Evolutionary conservation across 805 yeast species (phyloP), one percentile per base, ranked within the genome.

Genomic region (Ogataea sp.): DNA sequence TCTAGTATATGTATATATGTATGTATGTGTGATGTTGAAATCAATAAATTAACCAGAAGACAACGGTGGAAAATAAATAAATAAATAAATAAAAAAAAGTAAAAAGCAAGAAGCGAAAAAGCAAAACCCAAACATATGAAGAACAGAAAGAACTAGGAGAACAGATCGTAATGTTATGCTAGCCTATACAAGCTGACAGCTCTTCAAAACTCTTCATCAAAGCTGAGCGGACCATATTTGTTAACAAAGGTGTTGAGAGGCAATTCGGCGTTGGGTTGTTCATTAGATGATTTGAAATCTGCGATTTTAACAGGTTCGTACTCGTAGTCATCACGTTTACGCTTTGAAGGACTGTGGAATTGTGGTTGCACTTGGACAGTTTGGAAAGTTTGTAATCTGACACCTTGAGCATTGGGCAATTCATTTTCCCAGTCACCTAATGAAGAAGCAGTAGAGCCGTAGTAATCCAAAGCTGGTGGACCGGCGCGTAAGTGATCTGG

Each of bases 141-240:
- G 29, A 23, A 29, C 16, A 14, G 24, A 21, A 23, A 9, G 26
- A 35, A 23, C 8, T 26, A 18, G 11, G n/a, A 29, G 25, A 25
- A 3, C 29, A 33, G 15, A 34, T 13, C 31, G 14, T 27, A 29
- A 18, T 17, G 16, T 16, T 16, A 26, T 13, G 18, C 18, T 20
- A 5, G 13, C 32, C 16, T 32, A 20, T 11, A 14, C 17, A 21
- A 10, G 23, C n/a, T 6, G 8, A 21, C 20, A 21, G 16, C 10
- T 16, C 36, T 10, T 52, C 52, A 73, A 45, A 74, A 73, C 29
- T 72, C 75, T 43, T 73, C 79, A 45, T 69, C 53, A 44, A 73
- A 71, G 33, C 55, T 56, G 32, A 74, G 56, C 11, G 63, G 60
- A 14, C 78, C 78, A 45, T 71, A 69, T 36, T 56, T 57, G n/a